Conservation (phyloP, 441 rosid species). For the Biscutella auriculata region DNA sequence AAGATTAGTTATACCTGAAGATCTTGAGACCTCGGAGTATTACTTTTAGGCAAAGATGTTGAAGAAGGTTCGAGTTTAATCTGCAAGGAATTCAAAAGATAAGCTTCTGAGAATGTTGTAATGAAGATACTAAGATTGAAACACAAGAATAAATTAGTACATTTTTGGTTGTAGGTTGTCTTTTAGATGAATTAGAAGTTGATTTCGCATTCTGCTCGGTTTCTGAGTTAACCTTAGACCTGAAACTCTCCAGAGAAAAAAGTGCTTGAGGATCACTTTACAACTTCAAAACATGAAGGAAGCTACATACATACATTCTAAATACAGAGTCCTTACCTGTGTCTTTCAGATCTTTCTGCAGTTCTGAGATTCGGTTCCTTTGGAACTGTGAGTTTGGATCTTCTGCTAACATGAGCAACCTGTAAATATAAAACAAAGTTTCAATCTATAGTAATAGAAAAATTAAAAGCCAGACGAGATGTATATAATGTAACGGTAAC, state of each 20-base stretch:
- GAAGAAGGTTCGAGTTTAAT: slow-evolving; percentile 29
- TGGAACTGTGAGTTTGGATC: slow-evolving; percentile 58
- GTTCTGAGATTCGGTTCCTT: slow-evolving; percentile 70
- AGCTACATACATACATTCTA: not conserved
- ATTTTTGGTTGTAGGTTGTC: slow-evolving; percentile 41
- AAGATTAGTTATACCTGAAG: slow-evolving; percentile 35
- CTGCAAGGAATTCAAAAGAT: slow-evolving; percentile 23
- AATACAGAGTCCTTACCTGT: slow-evolving; percentile 26
- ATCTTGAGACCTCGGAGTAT: slow-evolving; percentile 26
- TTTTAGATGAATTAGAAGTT: slow-evolving; percentile 31
- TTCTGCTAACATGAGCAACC: slow-evolving; percentile 31
- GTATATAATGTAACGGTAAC: too few species aligned
- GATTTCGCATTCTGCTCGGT: slow-evolving; percentile 24
- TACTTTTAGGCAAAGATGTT: slow-evolving; percentile 24
- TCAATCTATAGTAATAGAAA: too few species aligned
- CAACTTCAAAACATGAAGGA: not conserved
- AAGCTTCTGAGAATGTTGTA: not conserved
- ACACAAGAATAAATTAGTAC: slow-evolving; percentile 19
- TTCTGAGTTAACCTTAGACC: slow-evolving; percentile 35
- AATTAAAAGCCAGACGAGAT: too few species aligned
- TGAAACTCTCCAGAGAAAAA: slow-evolving; percentile 19
- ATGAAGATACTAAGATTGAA: not conserved
- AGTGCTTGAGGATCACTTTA: not conserved
- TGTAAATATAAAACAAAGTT: slow-evolving; percentile 16
- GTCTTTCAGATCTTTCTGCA: slow-evolving; percentile 57